These are phyloP conservation scores for Nicotiana undulata DNA, from an alignment of 257 asterid species.

Conservation along the genomic window DNA sequence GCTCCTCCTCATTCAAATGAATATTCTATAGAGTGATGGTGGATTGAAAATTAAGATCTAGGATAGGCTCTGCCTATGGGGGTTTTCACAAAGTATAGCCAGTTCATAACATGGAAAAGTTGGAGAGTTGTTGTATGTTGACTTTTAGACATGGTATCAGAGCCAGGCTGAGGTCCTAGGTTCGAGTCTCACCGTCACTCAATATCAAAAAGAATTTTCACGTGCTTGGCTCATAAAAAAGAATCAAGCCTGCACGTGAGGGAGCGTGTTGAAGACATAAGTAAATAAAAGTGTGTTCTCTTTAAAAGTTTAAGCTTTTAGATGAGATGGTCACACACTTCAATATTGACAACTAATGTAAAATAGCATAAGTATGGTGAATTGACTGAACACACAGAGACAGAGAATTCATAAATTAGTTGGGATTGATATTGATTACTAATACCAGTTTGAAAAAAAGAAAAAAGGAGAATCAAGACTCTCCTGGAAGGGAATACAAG, in stretches of 20 bases:
- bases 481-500: too few relatives aligned
- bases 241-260: too few relatives aligned
- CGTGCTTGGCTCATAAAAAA: too few relatives aligned
- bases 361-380: neutral
- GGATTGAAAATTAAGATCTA: neutral
- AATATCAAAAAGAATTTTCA: too few relatives aligned
- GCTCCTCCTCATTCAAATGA: neutral
- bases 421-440: neutral
- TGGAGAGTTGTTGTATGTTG: neutral
- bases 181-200: too few relatives aligned
- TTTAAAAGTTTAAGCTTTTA: too few relatives aligned
- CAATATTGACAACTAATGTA: neutral
- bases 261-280: too few relatives aligned
- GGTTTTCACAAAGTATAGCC: neutral
- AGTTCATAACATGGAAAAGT: neutral
- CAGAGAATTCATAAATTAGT: neutral
- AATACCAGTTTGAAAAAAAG: neutral
- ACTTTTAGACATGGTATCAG: too few relatives aligned
- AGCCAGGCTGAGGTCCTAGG: too few relatives aligned
- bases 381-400: neutral
- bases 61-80: neutral
- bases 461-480: neutral
- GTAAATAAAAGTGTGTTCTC: too few relatives aligned
- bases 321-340: too few relatives aligned
- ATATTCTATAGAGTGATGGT: neutral